phyloP scores from a whole-genome alignment of 805 yeast genomes.

The Nadsonia fulvescens region DNA sequence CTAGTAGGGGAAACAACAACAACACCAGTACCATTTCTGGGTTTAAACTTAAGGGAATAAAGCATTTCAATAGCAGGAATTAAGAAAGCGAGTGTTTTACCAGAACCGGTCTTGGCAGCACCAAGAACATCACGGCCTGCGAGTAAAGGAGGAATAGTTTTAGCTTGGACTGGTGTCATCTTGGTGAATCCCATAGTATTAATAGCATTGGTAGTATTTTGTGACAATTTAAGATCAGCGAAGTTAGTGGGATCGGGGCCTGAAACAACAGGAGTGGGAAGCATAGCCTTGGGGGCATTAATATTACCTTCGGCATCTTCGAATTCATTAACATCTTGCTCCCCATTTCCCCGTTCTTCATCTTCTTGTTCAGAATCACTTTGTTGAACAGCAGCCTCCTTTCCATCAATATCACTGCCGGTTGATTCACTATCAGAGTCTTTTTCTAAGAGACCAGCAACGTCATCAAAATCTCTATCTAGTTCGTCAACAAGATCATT shows the following conservation, averaged over 20 bases:
- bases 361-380: constrained; percentile 15
- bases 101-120: constrained; percentile 99
- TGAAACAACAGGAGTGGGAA: constrained; percentile 9
- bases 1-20: constrained; percentile 93
- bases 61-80: constrained; percentile 90
- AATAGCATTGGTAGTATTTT: constrained; percentile 67
- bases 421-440: constrained; percentile 13
- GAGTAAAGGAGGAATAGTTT: constrained; percentile 88
- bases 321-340: constrained; percentile 12
- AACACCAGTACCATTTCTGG: constrained; percentile 96
- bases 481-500: constrained; percentile 10
- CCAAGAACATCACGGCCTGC: constrained; percentile 97
- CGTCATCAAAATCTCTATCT: constrained; percentile 12
- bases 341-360: constrained; percentile 18
- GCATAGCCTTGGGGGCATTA: constrained; percentile 6
- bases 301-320: constrained; percentile 12
- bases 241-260: constrained; percentile 19
- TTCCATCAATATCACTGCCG: constrained; percentile 10
- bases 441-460: constrained; percentile 10
- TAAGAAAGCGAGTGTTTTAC: constrained; percentile 89
- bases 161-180: constrained; percentile 90
- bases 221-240: constrained; percentile 48
- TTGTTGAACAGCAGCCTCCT: constrained; percentile 13
- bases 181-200: constrained; percentile 73
- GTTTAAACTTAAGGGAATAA: constrained; percentile 81